A percentile compares a stretch with the other conserved stretches of the same genome.
phyloP scores from a whole-genome alignment of 345 rosid species.

The Cardamine resedifolia region DNA sequence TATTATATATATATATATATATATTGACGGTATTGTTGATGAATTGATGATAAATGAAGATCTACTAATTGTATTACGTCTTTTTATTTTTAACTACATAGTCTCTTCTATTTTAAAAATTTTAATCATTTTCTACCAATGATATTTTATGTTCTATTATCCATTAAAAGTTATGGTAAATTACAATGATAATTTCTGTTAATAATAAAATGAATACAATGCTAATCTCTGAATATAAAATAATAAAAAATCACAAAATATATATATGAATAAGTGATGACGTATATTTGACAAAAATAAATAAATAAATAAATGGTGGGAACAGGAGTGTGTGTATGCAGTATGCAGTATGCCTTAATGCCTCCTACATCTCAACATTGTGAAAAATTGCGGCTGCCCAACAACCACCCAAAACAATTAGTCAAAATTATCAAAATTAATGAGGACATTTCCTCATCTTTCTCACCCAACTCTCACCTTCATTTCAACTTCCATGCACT shows the following conservation, averaged over 20 bases:
- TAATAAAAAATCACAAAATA: not conserved
- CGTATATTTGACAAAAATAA: not conserved
- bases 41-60: too few relatives aligned
- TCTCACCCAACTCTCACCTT: slow-evolving; percentile 24
- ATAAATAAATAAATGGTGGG: not conserved
- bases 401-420: slow-evolving; percentile 26
- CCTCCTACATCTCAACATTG: slow-evolving; percentile 39
- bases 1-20: too few relatives aligned
- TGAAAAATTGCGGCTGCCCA: slow-evolving; percentile 36
- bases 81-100: not conserved
- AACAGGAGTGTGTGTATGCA: not conserved
- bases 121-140: not conserved
- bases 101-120: not conserved
- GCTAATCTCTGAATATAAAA: not conserved
- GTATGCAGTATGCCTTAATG: slow-evolving; percentile 18
- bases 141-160: not conserved
- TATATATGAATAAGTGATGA: not conserved
- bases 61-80: not conserved
- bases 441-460: slow-evolving; percentile 28
- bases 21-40: not conserved
- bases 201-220: not conserved
- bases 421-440: slow-evolving; percentile 31
- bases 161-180: not conserved
- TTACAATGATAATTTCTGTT: too few relatives aligned
- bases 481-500: slow-evolving; percentile 11